phyloP scores from a whole-genome alignment of 2,329 filamentous ascomycete genomes.

The Cytospora piceicola region DNA sequence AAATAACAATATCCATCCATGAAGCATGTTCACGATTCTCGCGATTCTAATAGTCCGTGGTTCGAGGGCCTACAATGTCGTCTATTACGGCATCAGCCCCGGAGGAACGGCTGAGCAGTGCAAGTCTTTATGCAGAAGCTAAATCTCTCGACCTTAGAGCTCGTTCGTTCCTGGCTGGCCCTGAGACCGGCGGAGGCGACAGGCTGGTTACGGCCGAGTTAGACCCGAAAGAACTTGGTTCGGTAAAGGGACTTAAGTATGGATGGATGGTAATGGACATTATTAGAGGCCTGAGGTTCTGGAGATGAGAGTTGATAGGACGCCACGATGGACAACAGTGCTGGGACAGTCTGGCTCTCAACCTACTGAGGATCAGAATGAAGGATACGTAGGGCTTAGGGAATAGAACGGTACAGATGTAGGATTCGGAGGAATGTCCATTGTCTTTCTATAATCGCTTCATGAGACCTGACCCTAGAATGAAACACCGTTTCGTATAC shows the following conservation, averaged over 20 bases:
- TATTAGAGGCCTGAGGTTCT: constrained; percentile 39
- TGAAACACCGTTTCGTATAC: neutral
- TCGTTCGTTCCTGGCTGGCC: constrained; percentile 37
- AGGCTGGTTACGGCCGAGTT: constrained; percentile 36
- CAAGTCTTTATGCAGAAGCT: too few species aligned
- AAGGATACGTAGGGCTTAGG: neutral
- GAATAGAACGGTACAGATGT: too few species aligned
- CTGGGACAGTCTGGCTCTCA: neutral
- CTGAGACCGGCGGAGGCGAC: constrained; percentile 36
- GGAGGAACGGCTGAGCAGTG: neutral
- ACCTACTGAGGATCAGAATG: neutral
- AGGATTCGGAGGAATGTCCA: neutral
- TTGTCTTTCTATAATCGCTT: neutral
- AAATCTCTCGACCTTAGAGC: constrained; percentile 10
- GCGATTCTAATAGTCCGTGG: too few species aligned
- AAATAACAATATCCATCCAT: neutral
- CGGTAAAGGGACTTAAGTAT: constrained; percentile 39
- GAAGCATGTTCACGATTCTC: neutral
- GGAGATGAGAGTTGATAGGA: constrained; percentile 20
- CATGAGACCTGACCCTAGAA: neutral
- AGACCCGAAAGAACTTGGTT: constrained; percentile 35
- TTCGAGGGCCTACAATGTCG: neutral
- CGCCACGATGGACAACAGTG: constrained; percentile 14
- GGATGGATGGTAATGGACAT: constrained; percentile 38
- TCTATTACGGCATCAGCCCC: neutral